Conservation (phyloP, 768 basidiomycete species). For the Serendipita sp. region DNA sequence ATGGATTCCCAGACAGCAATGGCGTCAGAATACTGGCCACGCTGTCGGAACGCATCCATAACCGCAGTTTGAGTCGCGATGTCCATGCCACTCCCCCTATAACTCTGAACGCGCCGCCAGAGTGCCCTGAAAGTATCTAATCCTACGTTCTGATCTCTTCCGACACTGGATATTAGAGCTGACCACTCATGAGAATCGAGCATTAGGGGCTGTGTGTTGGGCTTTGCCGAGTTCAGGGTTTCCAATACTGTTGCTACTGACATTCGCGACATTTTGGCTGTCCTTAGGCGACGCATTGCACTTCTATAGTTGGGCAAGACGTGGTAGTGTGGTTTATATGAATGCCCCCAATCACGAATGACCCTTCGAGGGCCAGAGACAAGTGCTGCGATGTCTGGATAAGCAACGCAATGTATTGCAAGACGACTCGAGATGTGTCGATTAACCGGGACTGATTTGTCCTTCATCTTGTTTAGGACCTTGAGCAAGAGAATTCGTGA, state of each 20-base stretch:
- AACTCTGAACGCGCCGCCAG: not conserved
- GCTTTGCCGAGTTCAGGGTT: not conserved
- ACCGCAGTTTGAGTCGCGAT: slow-evolving; percentile 36
- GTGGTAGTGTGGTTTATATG: not conserved
- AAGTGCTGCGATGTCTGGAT: not conserved
- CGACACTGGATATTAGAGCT: not conserved
- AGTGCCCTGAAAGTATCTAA: not conserved
- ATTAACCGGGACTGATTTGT: not conserved
- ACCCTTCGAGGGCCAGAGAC: not conserved
- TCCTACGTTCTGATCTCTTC: not conserved
- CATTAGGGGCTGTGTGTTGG: not conserved
- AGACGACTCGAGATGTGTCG: not conserved
- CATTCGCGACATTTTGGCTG: not conserved
- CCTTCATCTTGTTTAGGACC: not conserved
- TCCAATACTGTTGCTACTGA: not conserved
- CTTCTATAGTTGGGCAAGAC: not conserved
- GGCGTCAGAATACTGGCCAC: slow-evolving; percentile 26
- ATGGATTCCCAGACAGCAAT: slow-evolving; percentile 29
- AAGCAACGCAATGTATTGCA: not conserved
- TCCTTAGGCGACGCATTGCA: not conserved
- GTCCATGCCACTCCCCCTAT: not conserved
- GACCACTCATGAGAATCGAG: slow-evolving; percentile 3
- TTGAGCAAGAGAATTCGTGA: not conserved
- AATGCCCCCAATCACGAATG: not conserved
- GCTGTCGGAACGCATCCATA: slow-evolving; percentile 35